A percentile compares a stretch with the other conserved stretches of the same genome.
phyloP scores from a whole-genome alignment of 768 basidiomycete species.

The Russula sp. region DNA sequence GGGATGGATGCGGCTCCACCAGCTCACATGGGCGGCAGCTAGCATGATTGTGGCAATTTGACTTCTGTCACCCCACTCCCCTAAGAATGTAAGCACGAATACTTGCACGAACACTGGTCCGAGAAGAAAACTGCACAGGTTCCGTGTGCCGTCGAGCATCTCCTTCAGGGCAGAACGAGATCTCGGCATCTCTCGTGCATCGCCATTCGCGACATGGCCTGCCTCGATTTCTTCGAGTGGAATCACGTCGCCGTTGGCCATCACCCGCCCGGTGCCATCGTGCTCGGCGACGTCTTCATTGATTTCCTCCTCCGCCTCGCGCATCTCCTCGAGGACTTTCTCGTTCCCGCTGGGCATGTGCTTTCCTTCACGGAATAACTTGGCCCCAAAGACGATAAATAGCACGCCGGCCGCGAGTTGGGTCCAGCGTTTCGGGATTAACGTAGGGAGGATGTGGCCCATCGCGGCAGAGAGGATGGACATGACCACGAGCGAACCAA shows the following conservation, averaged over 20 bases:
- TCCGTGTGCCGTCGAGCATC: slow-evolving; percentile 60
- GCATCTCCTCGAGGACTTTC: slow-evolving; percentile 91
- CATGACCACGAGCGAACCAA: slow-evolving; percentile 86
- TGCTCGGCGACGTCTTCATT: slow-evolving; percentile 62
- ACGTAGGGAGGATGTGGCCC: slow-evolving; percentile 80
- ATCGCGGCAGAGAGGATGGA: slow-evolving; percentile 89
- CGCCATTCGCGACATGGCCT: slow-evolving; percentile 33
- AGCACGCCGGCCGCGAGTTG: slow-evolving; percentile 59
- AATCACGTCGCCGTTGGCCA: slow-evolving; percentile 37
- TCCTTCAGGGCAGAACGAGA: slow-evolving; percentile 20
- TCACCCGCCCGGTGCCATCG: slow-evolving; percentile 34
- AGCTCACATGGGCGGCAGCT: slow-evolving; percentile 80
- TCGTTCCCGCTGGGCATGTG: slow-evolving; percentile 70
- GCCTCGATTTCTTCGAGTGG: slow-evolving; percentile 75
- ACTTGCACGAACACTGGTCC: slow-evolving; percentile 95
- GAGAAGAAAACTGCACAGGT: slow-evolving; percentile 73
- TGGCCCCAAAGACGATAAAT: slow-evolving; percentile 84
- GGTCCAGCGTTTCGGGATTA: slow-evolving; percentile 61
- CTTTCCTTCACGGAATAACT: slow-evolving; percentile 82
- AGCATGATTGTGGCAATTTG: slow-evolving; percentile 96
- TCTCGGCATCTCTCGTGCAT: slow-evolving; percentile 18
- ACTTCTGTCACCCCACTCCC: slow-evolving; percentile 97
- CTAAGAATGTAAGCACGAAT: slow-evolving; percentile 93
- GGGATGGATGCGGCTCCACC: slow-evolving; percentile 25
- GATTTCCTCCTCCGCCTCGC: slow-evolving; percentile 93